A percentile compares a stretch with the other conserved stretches of the same genome.
Conservation (phyloP, 148 eudicot genomes). For the Tetragonia tetragonoides region DNA sequence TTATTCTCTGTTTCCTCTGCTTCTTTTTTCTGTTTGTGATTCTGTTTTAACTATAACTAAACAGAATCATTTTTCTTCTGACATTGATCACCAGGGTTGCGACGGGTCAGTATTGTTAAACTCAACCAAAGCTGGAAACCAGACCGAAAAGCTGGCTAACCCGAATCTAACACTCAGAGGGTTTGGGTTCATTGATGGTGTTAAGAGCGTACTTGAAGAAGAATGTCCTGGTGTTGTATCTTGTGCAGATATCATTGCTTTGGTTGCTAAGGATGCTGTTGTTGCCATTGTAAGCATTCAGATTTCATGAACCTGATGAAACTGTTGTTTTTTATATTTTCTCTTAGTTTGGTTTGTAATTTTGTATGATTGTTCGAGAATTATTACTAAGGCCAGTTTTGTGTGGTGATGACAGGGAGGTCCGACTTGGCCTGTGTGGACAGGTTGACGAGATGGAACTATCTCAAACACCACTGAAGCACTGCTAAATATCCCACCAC, state of each 20-base stretch:
- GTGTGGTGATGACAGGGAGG: slow-evolving; percentile 34
- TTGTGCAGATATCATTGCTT: slow-evolving; percentile 57
- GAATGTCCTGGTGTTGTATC: slow-evolving; percentile 62
- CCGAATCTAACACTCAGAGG: slow-evolving; percentile 42
- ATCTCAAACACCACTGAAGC: slow-evolving; percentile 43
- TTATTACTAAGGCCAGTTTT: neutral
- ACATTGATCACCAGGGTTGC: slow-evolving; percentile 31
- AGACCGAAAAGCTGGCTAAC: slow-evolving; percentile 33
- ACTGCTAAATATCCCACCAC: slow-evolving; percentile 38
- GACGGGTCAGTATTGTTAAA: slow-evolving; percentile 43
- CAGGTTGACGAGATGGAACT: slow-evolving; percentile 52
- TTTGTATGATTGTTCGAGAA: too few relatives aligned
- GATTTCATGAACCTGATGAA: too few relatives aligned
- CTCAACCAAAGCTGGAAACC: slow-evolving; percentile 26
- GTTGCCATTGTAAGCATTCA: slow-evolving; percentile 32
- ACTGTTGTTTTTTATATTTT: too few relatives aligned
- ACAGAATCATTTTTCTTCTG: neutral
- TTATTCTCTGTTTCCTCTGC: neutral
- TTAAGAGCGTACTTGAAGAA: slow-evolving; percentile 36
- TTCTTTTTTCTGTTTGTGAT: neutral
- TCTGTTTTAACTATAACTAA: neutral
- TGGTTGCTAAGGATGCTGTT: slow-evolving; percentile 53
- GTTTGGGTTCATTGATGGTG: slow-evolving; percentile 37
- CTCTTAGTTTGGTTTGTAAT: too few relatives aligned
- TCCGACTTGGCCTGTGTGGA: slow-evolving; percentile 47